Percentiles rank a stretch among this genome's conserved stretches.
Evolutionary conservation across 192 early-diverging fungal genomes (phyloP).

Genomic region (Irineochytrium annulatum): DNA sequence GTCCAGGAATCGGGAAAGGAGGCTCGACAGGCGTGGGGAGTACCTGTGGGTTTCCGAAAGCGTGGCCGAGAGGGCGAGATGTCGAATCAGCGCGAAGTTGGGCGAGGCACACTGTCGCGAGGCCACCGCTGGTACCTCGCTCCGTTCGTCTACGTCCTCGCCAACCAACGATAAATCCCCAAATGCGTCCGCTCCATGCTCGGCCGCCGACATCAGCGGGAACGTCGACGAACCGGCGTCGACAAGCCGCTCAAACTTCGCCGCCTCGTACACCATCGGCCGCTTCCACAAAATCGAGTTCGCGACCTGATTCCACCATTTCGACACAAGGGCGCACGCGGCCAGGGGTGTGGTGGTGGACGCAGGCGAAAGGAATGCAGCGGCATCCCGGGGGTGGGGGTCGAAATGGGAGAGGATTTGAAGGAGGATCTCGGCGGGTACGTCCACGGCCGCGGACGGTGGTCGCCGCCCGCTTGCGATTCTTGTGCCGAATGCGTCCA

Average conservation of each 20-base stretch:
- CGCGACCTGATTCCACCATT: slow-evolving; percentile 43
- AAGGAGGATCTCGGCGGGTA: slow-evolving; percentile 27
- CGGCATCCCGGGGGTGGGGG: no score
- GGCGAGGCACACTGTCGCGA: background rate
- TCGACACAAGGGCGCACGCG: slow-evolving; percentile 39
- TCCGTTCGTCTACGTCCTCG: no score
- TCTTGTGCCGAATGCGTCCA: no score
- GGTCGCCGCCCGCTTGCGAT: no score
- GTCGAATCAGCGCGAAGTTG: slow-evolving; percentile 4
- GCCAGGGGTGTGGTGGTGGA: slow-evolving; percentile 31
- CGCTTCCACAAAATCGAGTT: slow-evolving; percentile 45
- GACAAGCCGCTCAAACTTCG: slow-evolving; percentile 31
- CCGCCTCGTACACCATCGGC: slow-evolving; percentile 37
- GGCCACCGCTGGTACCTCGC: background rate
- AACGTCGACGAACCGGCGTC: slow-evolving; percentile 4
- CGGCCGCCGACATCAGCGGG: no score
- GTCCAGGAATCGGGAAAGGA: slow-evolving; percentile 15
- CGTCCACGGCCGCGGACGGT: no score
- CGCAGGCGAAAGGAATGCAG: no score
- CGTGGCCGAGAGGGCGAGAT: slow-evolving; percentile 24
- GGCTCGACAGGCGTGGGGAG: slow-evolving; percentile 13
- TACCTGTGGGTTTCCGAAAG: slow-evolving; percentile 28
- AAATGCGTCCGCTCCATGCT: no score
- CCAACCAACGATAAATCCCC: no score
- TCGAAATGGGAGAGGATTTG: slow-evolving; percentile 31